A percentile compares a stretch with the other conserved stretches of the same genome.
phyloP scores from a whole-genome alignment of 306 rosid genomes.

The Vigna mungo region DNA sequence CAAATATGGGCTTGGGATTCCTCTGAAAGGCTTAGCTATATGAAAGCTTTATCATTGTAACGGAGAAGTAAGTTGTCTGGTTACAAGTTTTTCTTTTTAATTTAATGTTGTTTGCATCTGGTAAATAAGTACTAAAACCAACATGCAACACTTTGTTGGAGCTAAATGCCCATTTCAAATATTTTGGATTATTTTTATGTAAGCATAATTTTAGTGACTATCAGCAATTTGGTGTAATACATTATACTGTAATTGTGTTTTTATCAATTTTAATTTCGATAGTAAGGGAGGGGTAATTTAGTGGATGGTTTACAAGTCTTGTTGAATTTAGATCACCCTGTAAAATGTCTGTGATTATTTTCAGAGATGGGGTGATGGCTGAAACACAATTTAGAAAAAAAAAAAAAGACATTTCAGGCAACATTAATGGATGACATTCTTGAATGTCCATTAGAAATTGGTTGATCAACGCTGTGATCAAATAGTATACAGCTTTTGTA shows the following conservation, averaged over 20 bases:
- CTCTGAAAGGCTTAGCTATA: conserved; percentile 58
- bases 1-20: conserved; percentile 54
- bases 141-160: not conserved
- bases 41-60: conserved; percentile 57
- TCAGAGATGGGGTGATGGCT: not conserved
- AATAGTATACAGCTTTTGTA: conserved; percentile 2
- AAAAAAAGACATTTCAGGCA: not conserved
- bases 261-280: conserved; percentile 7
- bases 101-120: conserved; percentile 28
- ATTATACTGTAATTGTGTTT: not conserved
- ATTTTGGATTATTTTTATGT: conserved; percentile 18
- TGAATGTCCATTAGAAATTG: conserved; percentile 5
- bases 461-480: not conserved
- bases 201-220: not conserved
- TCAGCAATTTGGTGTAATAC: not conserved
- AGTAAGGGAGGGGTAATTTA: conserved; percentile 12
- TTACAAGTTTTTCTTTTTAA: conserved; percentile 30
- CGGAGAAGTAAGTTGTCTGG: conserved; percentile 65
- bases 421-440: not conserved
- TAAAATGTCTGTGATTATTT: conserved; percentile 9
- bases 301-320: conserved; percentile 1
- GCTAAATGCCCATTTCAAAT: conserved; percentile 13
- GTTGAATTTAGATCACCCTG: conserved; percentile 19
- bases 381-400: not conserved
- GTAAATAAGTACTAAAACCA: conserved; percentile 29